Evolutionary conservation across 768 basidiomycete species (phyloP), one percentile per base, ranked within the genome.

Genomic region (Boletus rubescentipes): DNA sequence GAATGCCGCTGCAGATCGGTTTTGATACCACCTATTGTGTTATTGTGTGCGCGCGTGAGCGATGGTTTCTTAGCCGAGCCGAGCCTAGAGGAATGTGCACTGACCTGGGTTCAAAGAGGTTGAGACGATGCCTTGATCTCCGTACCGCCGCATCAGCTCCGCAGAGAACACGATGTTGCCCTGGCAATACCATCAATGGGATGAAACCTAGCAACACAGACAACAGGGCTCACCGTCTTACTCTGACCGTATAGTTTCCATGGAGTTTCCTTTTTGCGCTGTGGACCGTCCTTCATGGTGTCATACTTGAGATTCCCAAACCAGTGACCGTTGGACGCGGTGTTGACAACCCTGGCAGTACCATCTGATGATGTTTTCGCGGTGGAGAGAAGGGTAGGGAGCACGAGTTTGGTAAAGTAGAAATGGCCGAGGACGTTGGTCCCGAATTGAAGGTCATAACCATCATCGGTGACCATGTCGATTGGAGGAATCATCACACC

Each of bases 131-230:
- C 77, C 80, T 51, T 77, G 65, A 18, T 71, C 70, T 2, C 65
- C 73, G 60, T 79, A 80, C 47, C 77, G 64, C 32, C 74, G 63
- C 5, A 67, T 60, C 16, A 82, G 54, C 60, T 80, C 81, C 34
- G 67, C 71, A 10, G 77, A 57, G 54, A 81, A 71, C 0, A 79
- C 61, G 18, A 79, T 64, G 32, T 77, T 79, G 0, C 73, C 80
- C 80, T 81, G 37, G 15, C 12, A 20, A 39, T 5, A 8, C 8
- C 12, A 20, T 36, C 20, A 23, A 18, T 31, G 18, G 15, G 20
- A 9, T 16, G 11, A 20, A 41, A 34, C 15, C 7, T 9, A 16
- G 10, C 8, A n/a, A 39, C 15, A 34, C 5, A 0, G 1, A 11
- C 15, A 5, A 14, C 21, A 9, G 21, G 29, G 31, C 64, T 56